Conservation (phyloP, 129 eudicot species). For the Mikania micrantha region DNA sequence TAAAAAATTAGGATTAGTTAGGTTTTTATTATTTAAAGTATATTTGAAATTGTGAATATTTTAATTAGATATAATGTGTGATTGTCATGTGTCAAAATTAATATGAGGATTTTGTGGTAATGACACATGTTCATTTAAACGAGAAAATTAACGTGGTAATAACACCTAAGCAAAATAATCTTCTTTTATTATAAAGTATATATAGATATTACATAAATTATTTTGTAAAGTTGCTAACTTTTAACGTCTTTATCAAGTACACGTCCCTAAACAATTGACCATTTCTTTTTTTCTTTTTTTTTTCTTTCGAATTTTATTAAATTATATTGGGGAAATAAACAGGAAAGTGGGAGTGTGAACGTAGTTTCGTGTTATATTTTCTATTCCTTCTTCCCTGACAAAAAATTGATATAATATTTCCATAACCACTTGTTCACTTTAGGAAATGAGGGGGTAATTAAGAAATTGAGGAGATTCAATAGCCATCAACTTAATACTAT, state of each 20-base stretch:
- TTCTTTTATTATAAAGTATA: too few species aligned
- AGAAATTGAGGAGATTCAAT: neutral
- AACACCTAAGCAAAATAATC: too few species aligned
- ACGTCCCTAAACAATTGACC: neutral
- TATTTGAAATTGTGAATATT: too few species aligned
- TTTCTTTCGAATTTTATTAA: neutral
- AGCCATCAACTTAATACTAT: too few species aligned
- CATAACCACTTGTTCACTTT: neutral
- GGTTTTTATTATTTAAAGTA: too few species aligned
- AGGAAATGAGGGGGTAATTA: neutral
- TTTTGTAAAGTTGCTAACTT: neutral
- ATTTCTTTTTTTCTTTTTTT: neutral
- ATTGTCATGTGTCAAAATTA: too few species aligned
- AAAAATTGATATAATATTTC: neutral
- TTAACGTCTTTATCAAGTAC: neutral
- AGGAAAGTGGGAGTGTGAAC: constrained; percentile 14
- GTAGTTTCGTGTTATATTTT: neutral
- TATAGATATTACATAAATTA: too few species aligned
- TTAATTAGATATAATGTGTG: too few species aligned
- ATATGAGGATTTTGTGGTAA: too few species aligned
- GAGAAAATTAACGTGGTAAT: too few species aligned
- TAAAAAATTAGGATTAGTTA: too few species aligned
- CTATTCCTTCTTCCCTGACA: neutral
- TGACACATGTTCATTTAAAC: too few species aligned
- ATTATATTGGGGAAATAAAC: neutral